Evolutionary conservation across 1,284 basidiomycete genomes (phyloP).

Genomic region (Pseudozyma sp.): DNA sequence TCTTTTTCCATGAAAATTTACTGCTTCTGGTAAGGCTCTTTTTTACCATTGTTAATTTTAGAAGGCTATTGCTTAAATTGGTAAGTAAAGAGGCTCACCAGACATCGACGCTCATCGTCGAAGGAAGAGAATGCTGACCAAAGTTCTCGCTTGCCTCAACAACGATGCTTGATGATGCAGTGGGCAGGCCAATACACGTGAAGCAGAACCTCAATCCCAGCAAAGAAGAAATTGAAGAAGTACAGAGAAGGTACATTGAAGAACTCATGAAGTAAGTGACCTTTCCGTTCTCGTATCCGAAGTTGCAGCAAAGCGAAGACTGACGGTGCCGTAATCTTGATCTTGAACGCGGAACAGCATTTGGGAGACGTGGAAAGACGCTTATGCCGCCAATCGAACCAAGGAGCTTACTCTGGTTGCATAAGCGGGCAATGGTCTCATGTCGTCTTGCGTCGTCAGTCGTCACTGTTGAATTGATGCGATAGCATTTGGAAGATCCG

Average conservation of each 20-base stretch:
- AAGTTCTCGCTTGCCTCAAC: not conserved
- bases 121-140: not conserved
- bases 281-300: not conserved
- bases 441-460: not conserved
- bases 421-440: not conserved
- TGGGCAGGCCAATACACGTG: slow-evolving; percentile 88
- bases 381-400: slow-evolving; percentile 62
- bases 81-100: slow-evolving; percentile 35
- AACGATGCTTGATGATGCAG: slow-evolving; percentile 21
- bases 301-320: not conserved
- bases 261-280: slow-evolving; percentile 72
- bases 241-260: slow-evolving; percentile 89
- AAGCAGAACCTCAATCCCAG: slow-evolving; percentile 82
- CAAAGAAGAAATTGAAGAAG: slow-evolving; percentile 80
- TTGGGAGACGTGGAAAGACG: slow-evolving; percentile 68
- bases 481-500: not conserved
- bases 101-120: not conserved
- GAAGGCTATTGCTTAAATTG: too few species aligned
- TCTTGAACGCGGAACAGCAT: slow-evolving; percentile 41
- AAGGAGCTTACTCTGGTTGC: slow-evolving; percentile 66
- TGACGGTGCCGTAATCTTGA: not conserved
- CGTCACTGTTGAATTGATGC: not conserved
- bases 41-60: too few species aligned
- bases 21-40: too few species aligned
- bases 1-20: too few species aligned